Base-by-base conservation (phyloP, 2,329 filamentous ascomycete genomes). In the Sarocladiaceae sp. region DNA sequence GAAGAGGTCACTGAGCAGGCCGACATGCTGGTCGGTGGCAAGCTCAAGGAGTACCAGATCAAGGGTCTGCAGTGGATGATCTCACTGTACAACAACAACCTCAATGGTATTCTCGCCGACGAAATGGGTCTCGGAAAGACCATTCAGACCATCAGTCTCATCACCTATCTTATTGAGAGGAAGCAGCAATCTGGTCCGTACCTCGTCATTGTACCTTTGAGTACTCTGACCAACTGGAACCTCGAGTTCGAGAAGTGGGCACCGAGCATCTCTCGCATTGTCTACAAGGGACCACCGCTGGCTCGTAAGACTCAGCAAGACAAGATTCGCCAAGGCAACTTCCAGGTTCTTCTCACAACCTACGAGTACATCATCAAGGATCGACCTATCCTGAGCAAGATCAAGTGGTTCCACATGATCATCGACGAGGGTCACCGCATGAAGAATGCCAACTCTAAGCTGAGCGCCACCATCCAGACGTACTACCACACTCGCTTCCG, bases 351-450 rank as follows among this genome's bases (percentile, higher is more conserved):
- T 10, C 76, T 98, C 47, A 98, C 93, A 2, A 98, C 93, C 0
- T 98, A 98, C 68, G 93, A 98, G 64, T 98, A 97, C 69, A 94
- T 98, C 67, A 98, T 98, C 78, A 98, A 97, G 70, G 93, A 98
- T 59, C 82, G 93, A 27, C 91, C 91, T 0, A 76, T 98, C 53
- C 71, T 98, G 11, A 94, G 88, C 73, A 97, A 97, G 74, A 91
- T 98, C 68, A 97, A 97, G 68, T 98, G 93, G 93, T 85, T 96
- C 57, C 93, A 98, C 69, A 97, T 98, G 93, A 97, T 98, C 56
- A 93, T 98, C 53, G 93, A 98, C 58, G 93, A 98, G 73, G 93
- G 93, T 68, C 93, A 98, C 66, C 89, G 93, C 63, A 98, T 98
- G 93, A 98, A 98, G 78, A 98, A 98, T 66, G 78, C 88, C 23